phyloP scores from a whole-genome alignment of 164 flowering plant genomes.

The Brasenia schreberi region DNA sequence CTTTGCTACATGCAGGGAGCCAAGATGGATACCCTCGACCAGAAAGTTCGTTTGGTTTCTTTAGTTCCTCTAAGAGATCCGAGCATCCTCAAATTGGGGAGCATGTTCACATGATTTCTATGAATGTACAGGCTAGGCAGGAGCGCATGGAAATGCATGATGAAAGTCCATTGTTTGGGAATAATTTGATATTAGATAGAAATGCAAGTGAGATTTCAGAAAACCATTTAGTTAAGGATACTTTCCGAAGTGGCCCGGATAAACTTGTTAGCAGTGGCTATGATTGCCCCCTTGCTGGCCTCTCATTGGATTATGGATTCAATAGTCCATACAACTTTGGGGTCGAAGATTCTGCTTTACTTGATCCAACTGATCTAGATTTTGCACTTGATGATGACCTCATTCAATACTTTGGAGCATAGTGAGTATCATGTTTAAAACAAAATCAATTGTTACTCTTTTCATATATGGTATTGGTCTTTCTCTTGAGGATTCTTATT shows the following conservation, averaged over 20 bases:
- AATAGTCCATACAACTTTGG: slow-evolving; percentile 26
- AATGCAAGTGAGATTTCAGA: slow-evolving; percentile 14
- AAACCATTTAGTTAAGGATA: slow-evolving; percentile 23
- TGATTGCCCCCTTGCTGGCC: slow-evolving; percentile 20
- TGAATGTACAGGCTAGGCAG: slow-evolving; percentile 16
- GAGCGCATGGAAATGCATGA: slow-evolving; percentile 11
- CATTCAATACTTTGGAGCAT: slow-evolving; percentile 48
- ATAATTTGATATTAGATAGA: slow-evolving; percentile 12
- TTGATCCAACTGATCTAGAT: slow-evolving; percentile 22
- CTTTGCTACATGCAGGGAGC: slow-evolving; percentile 22
- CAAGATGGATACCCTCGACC: slow-evolving; percentile 24
- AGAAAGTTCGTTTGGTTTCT: slow-evolving; percentile 10
- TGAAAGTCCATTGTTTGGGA: slow-evolving; percentile 2
- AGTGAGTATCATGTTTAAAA: slow-evolving; percentile 3
- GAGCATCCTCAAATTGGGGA: slow-evolving; percentile 15
- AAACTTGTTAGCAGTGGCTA: slow-evolving; percentile 25
- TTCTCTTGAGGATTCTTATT: too few species aligned
- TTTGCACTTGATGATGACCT: slow-evolving; percentile 21
- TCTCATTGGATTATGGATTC: slow-evolving; percentile 24
- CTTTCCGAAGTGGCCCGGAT: slow-evolving; percentile 22
- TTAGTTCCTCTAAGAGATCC: slow-evolving; percentile 19
- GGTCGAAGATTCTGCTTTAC: slow-evolving; percentile 14
- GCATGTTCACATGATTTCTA: slow-evolving; percentile 15
- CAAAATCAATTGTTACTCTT: too few species aligned
- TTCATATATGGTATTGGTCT: too few species aligned